Base-by-base conservation (phyloP, 2,329 filamentous ascomycete genomes). In the Clarireedia sp. region DNA sequence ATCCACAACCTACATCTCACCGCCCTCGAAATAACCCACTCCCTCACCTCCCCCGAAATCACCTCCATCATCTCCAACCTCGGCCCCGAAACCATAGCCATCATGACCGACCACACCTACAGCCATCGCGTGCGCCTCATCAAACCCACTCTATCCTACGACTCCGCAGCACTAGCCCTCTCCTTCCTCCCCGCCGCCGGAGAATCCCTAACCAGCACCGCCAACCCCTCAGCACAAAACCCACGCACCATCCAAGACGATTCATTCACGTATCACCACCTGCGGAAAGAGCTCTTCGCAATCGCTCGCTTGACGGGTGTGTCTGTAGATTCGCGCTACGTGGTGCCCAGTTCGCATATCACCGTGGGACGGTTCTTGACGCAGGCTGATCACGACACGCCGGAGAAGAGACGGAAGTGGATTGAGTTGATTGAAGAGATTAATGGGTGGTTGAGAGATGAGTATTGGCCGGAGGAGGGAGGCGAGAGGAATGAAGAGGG, bases 291-390 rank as follows among this genome's bases (percentile, higher is more conserved):
- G 67, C 69, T 95, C 12, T 94, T 85, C 68, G 75, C 79, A 48
- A 73, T 82, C 24, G 79, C 82, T 3, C 73, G 75, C 46, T 73
- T 73, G 3, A 78, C 82, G 0, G 88, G 87, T 1, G 75, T 92
- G n/a, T 72, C 78, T 16, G 78, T 96, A 36, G 85, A 78, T 21
- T 89, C 87, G 51, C 78, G 92, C 56, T 97, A 96, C 68, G 84
- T 91, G 23, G 89, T 95, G 2, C 91, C 91, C 1, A 92, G 87
- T 47, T 90, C 89, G 16, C 92, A 97, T 73, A 80, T 96, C 66
- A 96, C 92, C 0, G 80, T 97, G 56, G 91, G 81, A 0, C 78
- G 92, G 3, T 96, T 94, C 68, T 78, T 96, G 44, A 78, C 77
- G 9, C 78, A 82, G 41, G 73, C 77, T 12, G 89, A 91, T 60